A percentile compares a stretch with the other conserved stretches of the same genome.
These are phyloP conservation scores for Phycomyces blakesleeanus DNA, from an alignment of 192 early-diverging fungal genomes.

Conservation along the genomic window DNA sequence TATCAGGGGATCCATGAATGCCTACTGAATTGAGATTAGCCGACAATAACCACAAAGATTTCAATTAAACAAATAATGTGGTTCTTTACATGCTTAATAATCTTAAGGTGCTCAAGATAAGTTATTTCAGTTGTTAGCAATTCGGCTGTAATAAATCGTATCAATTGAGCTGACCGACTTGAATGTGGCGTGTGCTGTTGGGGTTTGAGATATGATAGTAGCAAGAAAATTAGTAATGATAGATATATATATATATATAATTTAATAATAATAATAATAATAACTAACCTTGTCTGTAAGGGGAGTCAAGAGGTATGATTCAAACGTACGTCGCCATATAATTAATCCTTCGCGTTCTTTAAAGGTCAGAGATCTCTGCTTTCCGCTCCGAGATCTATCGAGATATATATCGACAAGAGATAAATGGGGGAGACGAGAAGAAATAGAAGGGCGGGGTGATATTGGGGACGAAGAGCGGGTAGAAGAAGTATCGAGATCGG, in stretches of 20 bases:
- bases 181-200: neutral
- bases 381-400: too few species aligned
- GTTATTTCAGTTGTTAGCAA: conserved; percentile 47
- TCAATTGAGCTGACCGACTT: conserved; percentile 20
- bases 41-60: too few species aligned
- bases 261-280: too few species aligned
- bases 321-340: conserved; percentile 7
- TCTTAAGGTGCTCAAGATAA: conserved; percentile 45
- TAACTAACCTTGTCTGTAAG: conserved; percentile 11
- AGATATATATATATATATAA: too few species aligned
- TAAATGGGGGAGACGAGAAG: conserved; percentile 4
- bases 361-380: neutral
- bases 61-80: neutral
- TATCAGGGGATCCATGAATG: conserved; percentile 40
- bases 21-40: conserved; percentile 9
- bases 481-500: neutral
- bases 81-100: conserved; percentile 42
- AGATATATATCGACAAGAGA: too few species aligned
- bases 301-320: neutral
- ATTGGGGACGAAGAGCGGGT: neutral
- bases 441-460: neutral
- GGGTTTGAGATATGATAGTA: too few species aligned
- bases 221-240: too few species aligned
- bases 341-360: conserved; percentile 17
- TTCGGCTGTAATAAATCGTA: conserved; percentile 44